Evolutionary conservation across 306 rosid genomes (phyloP).

Genomic region (Lathyrus tuberosus): DNA sequence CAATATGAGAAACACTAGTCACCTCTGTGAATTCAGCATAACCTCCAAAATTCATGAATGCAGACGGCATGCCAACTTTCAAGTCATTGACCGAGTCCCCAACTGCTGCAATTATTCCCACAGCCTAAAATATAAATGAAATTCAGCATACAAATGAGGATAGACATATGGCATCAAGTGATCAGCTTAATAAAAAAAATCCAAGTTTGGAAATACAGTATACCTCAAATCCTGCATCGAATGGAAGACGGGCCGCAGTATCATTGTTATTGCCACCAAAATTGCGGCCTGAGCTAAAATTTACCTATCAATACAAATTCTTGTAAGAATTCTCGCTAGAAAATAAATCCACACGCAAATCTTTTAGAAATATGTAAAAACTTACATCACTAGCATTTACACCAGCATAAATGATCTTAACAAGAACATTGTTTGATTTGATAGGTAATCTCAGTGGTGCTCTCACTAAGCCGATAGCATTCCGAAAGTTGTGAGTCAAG

Average conservation of each 20-base stretch:
- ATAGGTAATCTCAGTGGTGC: slow-evolving; percentile 74
- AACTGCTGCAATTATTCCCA: slow-evolving; percentile 86
- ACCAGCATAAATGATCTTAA: slow-evolving; percentile 90
- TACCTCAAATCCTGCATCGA: slow-evolving; percentile 99
- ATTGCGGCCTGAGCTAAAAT: slow-evolving; percentile 94
- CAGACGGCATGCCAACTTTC: slow-evolving; percentile 86
- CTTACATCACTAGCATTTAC: slow-evolving; percentile 99
- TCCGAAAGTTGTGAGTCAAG: slow-evolving; percentile 81
- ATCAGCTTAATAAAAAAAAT: slow-evolving; percentile 28
- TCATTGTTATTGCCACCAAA: slow-evolving; percentile 62
- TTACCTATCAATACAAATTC: slow-evolving; percentile 63
- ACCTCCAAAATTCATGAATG: slow-evolving; percentile 89
- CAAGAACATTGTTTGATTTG: slow-evolving; percentile 68
- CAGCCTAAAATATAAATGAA: slow-evolving; percentile 61
- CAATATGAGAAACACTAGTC: slow-evolving; percentile 19
- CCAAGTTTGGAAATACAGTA: slow-evolving; percentile 15
- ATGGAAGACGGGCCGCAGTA: slow-evolving; percentile 68
- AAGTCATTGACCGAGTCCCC: slow-evolving; percentile 77
- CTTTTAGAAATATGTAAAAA: slow-evolving; percentile 39
- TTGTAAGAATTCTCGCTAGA: slow-evolving; percentile 38
- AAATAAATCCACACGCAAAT: slow-evolving; percentile 17
- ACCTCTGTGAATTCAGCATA: slow-evolving; percentile 83
- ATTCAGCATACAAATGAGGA: slow-evolving; percentile 30
- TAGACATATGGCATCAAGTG: slow-evolving; percentile 22
- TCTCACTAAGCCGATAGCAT: slow-evolving; percentile 71